Conservation (phyloP, 768 basidiomycete genomes). For the Lentinula sp. region DNA sequence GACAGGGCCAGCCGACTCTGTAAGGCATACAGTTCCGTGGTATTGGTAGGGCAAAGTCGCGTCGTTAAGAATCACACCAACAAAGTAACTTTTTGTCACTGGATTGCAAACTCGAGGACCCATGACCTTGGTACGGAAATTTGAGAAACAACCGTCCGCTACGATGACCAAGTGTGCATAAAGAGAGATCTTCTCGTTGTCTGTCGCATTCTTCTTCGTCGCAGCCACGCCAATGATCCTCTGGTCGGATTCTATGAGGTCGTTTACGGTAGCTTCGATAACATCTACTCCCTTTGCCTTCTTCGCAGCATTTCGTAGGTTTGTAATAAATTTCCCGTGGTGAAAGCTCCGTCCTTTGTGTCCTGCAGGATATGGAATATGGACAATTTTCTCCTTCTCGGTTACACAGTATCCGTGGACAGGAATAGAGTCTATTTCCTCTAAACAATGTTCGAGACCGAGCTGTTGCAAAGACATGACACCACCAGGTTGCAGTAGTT, state of each 20-base stretch:
- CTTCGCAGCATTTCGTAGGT: conserved; percentile 61
- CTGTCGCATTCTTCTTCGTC: conserved; percentile 17
- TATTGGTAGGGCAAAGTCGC: conserved; percentile 64
- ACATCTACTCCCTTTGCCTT: conserved; percentile 64
- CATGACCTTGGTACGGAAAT: conserved; percentile 75
- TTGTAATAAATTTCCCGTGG: conserved; percentile 86
- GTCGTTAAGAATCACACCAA: conserved; percentile 81
- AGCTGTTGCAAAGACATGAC: conserved; percentile 68
- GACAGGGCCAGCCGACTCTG: conserved; percentile 80
- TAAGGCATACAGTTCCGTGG: conserved; percentile 80
- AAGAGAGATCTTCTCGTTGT: conserved; percentile 33
- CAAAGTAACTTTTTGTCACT: conserved; percentile 68
- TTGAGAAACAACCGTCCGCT: conserved; percentile 94
- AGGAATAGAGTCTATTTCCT: conserved; percentile 83
- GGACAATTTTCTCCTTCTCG: conserved; percentile 60
- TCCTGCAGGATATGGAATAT: conserved; percentile 80
- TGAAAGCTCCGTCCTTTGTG: conserved; percentile 85
- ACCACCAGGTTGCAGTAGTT: conserved; percentile 92
- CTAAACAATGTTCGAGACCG: conserved; percentile 70
- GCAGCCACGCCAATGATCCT: conserved; percentile 56
- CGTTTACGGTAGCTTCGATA: conserved; percentile 79
- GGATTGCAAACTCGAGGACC: conserved; percentile 42
- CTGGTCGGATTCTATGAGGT: conserved; percentile 50
- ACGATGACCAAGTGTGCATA: conserved; percentile 78
- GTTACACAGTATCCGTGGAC: conserved; percentile 85